A percentile compares a stretch with the other conserved stretches of the same genome.
These are phyloP conservation scores for Ceratobasidium sp. DNA, from an alignment of 1,284 basidiomycete species.

Conservation along the genomic window DNA sequence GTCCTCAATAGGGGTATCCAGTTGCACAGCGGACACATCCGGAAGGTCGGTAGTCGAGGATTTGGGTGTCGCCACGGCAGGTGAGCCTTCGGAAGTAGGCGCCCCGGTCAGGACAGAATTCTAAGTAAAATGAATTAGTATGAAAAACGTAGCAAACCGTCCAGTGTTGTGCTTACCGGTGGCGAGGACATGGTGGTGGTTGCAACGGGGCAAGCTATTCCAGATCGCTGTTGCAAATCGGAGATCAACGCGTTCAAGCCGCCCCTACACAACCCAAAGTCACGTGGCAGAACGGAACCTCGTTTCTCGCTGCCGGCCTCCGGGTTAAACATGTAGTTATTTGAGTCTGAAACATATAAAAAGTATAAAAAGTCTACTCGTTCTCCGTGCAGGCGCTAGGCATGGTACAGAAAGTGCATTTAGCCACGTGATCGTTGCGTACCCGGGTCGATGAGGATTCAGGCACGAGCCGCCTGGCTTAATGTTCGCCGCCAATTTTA, in stretches of 20 bases:
- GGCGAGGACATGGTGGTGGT: conserved; percentile 30
- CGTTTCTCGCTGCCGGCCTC: too few relatives aligned
- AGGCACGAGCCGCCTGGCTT: too few relatives aligned
- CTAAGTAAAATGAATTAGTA: neutral
- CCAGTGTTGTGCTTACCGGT: neutral
- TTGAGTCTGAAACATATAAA: too few relatives aligned
- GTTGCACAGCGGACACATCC: conserved; percentile 60
- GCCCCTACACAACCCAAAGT: conserved; percentile 32
- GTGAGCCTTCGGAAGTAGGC: conserved; percentile 1
- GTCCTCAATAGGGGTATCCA: conserved; percentile 71
- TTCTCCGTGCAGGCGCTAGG: too few relatives aligned
- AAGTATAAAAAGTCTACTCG: too few relatives aligned
- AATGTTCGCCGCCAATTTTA: too few relatives aligned
- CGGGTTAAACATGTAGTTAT: too few relatives aligned
- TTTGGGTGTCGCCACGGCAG: conserved; percentile 17
- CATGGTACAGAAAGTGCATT: too few relatives aligned
- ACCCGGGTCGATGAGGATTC: too few relatives aligned
- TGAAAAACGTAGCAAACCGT: neutral
- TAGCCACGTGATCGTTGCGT: too few relatives aligned
- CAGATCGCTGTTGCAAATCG: conserved; percentile 10
- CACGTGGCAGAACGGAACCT: too few relatives aligned
- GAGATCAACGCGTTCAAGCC: conserved; percentile 33
- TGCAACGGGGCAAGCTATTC: neutral
- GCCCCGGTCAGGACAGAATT: conserved; percentile 18
- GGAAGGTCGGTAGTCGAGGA: conserved; percentile 33